These are phyloP conservation scores for Neurospora sp. DNA, from an alignment of 495 filamentous ascomycete species.

Conservation along the genomic window DNA sequence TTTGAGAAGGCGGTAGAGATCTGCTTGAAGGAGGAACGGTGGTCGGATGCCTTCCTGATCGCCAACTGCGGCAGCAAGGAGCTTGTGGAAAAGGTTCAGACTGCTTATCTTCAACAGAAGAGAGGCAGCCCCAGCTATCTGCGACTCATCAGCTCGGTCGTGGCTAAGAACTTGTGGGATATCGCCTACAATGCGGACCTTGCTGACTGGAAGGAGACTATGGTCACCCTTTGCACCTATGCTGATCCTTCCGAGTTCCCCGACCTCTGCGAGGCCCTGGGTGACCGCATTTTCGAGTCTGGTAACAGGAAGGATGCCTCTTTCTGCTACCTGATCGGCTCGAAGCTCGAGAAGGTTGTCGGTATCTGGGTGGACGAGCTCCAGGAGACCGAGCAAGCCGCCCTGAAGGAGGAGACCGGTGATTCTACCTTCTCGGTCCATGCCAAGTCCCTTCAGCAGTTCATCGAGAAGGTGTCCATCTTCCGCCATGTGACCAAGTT, in stretches of 20 bases:
- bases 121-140: conserved; percentile 81
- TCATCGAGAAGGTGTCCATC: conserved; percentile 97
- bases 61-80: conserved; percentile 93
- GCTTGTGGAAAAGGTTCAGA: conserved; percentile 88
- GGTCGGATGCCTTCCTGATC: conserved; percentile 97
- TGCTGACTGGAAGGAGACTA: conserved; percentile 89
- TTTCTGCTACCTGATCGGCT: conserved; percentile 91
- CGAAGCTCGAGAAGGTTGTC: conserved; percentile 94
- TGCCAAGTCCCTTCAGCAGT: conserved; percentile 74
- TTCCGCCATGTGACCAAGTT: conserved; percentile 94
- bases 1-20: conserved; percentile 87
- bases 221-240: conserved; percentile 92
- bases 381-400: conserved; percentile 66
- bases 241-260: conserved; percentile 83
- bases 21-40: conserved; percentile 74
- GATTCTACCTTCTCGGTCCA: conserved; percentile 87
- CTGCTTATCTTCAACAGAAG: conserved; percentile 79
- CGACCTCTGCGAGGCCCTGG: conserved; percentile 92
- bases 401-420: conserved; percentile 52
- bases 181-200: conserved; percentile 92
- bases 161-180: conserved; percentile 97
- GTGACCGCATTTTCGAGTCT: conserved; percentile 79
- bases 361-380: conserved; percentile 87
- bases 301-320: conserved; percentile 74
- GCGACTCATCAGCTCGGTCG: conserved; percentile 79